Base-by-base conservation (phyloP, 768 basidiomycete species). In the Collybiopsis confluens region DNA sequence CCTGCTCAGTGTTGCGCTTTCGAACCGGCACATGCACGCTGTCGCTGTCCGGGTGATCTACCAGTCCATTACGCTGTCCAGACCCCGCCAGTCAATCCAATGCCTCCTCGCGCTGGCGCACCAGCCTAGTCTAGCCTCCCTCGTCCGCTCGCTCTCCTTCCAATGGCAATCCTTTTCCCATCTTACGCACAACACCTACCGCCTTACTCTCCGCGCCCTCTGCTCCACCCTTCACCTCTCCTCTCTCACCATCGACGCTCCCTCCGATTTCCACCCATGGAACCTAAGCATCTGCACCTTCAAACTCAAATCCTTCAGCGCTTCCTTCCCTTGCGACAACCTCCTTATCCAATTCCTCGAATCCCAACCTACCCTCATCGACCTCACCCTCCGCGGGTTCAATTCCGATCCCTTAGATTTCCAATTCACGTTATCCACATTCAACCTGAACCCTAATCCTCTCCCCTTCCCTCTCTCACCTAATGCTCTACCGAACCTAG, bases 331-430 rank as follows among this genome's bases (percentile, higher is more conserved):
- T n/a, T 83, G 76, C 59, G 75, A 77, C 37, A 58, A 62, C 3
- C 61, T 67, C 3, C 70, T 86, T 13, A 78, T 79, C 0, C 53
- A 59, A 8, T 83, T 85, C 63, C 70, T 86, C 51, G 77, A 74
- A 52, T 65, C 68, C 0, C 84, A 85, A 64, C 67, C 66, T 4
- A 57, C 62, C 24, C 68, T 86, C 56, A 61, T 62, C 36, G 79
- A 85, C 23, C 71, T 87, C 50, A 79, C 79, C 11, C 72, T 86
- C 21, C 72, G 82, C 20, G 83, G 82, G 0, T 76, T 76, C 57
- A 73, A 74, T 54, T 66, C 70, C 51, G 70, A 66, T 26, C 63
- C 55, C 48, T 65, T 26, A 64, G 64, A 9, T 60, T 68, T 46
- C 44, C 67, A 40, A 45, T 65, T 47, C 42, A 60, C 37, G 9